These are phyloP conservation scores for Yarrowia sp. DNA, from an alignment of 805 yeast genomes.

Conservation along the genomic window DNA sequence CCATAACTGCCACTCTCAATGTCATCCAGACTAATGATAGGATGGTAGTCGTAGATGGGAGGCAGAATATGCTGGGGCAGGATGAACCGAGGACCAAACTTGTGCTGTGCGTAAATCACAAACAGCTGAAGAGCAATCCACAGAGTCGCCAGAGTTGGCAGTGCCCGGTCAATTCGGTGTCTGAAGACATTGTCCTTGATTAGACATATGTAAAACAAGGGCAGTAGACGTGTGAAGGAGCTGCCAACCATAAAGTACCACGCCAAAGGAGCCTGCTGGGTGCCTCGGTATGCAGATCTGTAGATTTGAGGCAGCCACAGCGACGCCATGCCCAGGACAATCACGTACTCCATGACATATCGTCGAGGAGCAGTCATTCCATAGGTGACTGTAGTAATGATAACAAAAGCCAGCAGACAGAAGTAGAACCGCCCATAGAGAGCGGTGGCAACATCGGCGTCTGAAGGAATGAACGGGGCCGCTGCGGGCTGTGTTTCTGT, in stretches of 20 bases:
- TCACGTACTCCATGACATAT: constrained; percentile 53
- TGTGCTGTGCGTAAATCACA: constrained; percentile 58
- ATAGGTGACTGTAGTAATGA: constrained; percentile 53
- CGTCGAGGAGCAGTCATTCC: constrained; percentile 62
- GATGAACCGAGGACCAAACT: constrained; percentile 79
- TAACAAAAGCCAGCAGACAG: constrained; percentile 50
- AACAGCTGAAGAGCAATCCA: constrained; percentile 64
- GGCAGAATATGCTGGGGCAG: constrained; percentile 71
- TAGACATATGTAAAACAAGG: constrained; percentile 60
- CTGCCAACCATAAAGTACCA: constrained; percentile 78
- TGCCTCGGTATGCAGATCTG: constrained; percentile 68
- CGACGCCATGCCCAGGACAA: constrained; percentile 55
- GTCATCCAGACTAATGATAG: constrained; percentile 55
- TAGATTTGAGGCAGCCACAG: constrained; percentile 88
- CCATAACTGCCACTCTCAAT: constrained; percentile 52
- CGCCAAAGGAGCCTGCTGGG: constrained; percentile 54
- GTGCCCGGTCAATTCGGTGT: constrained; percentile 54
- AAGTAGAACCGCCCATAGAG: constrained; percentile 57
- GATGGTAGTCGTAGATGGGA: constrained; percentile 82
- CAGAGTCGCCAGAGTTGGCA: constrained; percentile 38
- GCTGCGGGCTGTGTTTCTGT: constrained; percentile 31
- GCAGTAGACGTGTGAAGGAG: constrained; percentile 57
- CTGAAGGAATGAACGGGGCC: constrained; percentile 32
- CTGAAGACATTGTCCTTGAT: constrained; percentile 54
- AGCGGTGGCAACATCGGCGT: constrained; percentile 56